Conservation (phyloP, 2,329 filamentous ascomycete species). For the Stagonosporopsis vannaccii region DNA sequence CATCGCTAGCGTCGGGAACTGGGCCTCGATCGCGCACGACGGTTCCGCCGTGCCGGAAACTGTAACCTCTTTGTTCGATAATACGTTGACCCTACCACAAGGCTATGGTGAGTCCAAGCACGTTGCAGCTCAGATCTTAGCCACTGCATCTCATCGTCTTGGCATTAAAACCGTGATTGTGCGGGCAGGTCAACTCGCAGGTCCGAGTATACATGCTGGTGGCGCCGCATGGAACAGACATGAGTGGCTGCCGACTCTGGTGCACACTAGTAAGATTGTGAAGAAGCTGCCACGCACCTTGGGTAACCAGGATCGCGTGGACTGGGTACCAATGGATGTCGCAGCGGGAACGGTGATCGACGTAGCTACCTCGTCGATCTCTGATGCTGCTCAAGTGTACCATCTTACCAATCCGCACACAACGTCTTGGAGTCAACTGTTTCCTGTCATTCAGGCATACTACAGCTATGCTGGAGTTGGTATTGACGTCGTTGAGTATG, state of each 20-base stretch:
- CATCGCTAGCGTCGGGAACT: slow-evolving; percentile 42
- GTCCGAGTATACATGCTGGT: slow-evolving; percentile 22
- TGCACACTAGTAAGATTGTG: slow-evolving; percentile 30
- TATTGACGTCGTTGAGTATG: slow-evolving; percentile 10
- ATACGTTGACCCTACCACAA: slow-evolving; percentile 36
- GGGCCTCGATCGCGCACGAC: slow-evolving; percentile 5
- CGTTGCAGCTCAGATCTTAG: slow-evolving; percentile 43
- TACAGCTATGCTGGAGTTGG: not conserved
- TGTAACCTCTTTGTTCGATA: slow-evolving; percentile 39
- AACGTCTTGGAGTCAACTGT: slow-evolving; percentile 9
- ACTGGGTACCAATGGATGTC: slow-evolving; percentile 37
- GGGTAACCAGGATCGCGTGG: slow-evolving; percentile 26
- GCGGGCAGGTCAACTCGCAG: slow-evolving; percentile 43
- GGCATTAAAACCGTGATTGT: slow-evolving; percentile 33
- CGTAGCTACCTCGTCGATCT: not conserved
- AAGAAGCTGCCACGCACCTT: slow-evolving; percentile 26
- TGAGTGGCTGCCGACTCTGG: slow-evolving; percentile 40
- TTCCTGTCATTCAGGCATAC: slow-evolving; percentile 6
- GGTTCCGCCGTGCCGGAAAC: slow-evolving; percentile 16
- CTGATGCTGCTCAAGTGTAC: slow-evolving; percentile 1
- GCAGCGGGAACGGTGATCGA: slow-evolving; percentile 13
- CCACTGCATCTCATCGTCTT: slow-evolving; percentile 35
- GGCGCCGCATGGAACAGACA: slow-evolving; percentile 34
- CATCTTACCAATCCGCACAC: slow-evolving; percentile 14
- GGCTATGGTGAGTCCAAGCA: slow-evolving; percentile 52